phyloP scores from a whole-genome alignment of 2,329 filamentous ascomycete species.

The Fusarium subtropicale region DNA sequence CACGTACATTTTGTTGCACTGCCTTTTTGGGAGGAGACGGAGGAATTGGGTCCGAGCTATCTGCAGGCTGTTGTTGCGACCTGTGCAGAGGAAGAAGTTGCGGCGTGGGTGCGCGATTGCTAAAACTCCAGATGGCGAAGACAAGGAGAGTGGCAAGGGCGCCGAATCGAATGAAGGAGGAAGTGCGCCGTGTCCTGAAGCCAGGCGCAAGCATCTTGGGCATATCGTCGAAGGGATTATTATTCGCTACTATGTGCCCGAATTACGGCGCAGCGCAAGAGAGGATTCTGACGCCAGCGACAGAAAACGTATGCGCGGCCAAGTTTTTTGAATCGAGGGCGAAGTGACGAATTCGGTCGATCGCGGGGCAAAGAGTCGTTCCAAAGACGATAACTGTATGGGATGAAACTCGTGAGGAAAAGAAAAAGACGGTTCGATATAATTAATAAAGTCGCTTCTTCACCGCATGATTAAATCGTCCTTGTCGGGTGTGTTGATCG shows the following conservation, averaged over 20 bases:
- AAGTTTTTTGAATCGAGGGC: slow-evolving; percentile 25
- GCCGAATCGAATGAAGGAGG: slow-evolving; percentile 57
- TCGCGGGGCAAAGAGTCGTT: slow-evolving; percentile 24
- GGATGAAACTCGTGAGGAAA: slow-evolving; percentile 9
- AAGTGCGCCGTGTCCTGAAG: slow-evolving; percentile 58
- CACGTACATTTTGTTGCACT: slow-evolving; percentile 11
- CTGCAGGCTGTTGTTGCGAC: slow-evolving; percentile 10
- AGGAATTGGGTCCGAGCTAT: neutral
- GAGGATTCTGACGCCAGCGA: slow-evolving; percentile 40
- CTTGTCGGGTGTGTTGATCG: slow-evolving; percentile 9
- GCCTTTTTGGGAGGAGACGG: neutral
- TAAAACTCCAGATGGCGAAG: slow-evolving; percentile 49
- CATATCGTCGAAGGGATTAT: slow-evolving; percentile 33
- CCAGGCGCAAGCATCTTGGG: slow-evolving; percentile 54
- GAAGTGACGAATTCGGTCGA: slow-evolving; percentile 30
- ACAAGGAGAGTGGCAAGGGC: slow-evolving; percentile 54
- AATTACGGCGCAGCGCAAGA: slow-evolving; percentile 23
- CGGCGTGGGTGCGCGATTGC: slow-evolving; percentile 29
- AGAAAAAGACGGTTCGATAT: slow-evolving; percentile 6
- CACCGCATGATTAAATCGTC: slow-evolving; percentile 30
- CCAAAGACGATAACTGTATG: slow-evolving; percentile 5
- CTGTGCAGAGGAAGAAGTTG: slow-evolving; percentile 15
- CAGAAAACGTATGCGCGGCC: slow-evolving; percentile 35
- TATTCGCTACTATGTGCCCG: slow-evolving; percentile 7
- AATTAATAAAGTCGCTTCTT: slow-evolving; percentile 25